Percentiles rank a stretch among this genome's conserved stretches.
Conservation (phyloP, 2,329 filamentous ascomycete genomes). For the Talaromyces sp. region DNA sequence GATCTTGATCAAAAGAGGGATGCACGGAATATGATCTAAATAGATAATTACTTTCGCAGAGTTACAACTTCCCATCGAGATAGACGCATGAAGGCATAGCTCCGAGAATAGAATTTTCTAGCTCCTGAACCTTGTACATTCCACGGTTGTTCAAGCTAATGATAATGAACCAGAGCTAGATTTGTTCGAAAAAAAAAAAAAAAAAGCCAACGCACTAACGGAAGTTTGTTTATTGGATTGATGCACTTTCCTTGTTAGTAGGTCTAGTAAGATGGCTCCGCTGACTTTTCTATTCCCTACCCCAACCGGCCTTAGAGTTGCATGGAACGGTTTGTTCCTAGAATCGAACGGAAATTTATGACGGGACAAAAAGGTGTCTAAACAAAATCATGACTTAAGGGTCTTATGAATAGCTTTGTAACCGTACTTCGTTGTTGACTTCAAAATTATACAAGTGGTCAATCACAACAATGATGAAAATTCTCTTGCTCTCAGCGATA, state of each 20-base stretch:
- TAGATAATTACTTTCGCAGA: neutral
- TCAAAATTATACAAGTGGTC: neutral
- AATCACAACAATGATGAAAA: neutral
- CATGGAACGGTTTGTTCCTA: neutral
- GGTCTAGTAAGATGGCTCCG: no score
- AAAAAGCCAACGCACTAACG: no score
- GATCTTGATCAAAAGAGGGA: neutral
- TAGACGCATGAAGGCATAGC: neutral
- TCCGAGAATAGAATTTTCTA: no score
- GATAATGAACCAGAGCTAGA: no score
- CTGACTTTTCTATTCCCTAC: neutral
- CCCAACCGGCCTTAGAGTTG: neutral
- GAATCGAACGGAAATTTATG: neutral
- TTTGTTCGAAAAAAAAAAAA: no score
- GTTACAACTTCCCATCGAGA: neutral
- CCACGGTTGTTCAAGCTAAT: no score
- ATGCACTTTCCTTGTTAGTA: no score
- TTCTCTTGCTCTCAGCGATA: neutral
- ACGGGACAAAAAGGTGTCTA: no score
- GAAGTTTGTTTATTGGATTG: no score
- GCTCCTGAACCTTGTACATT: no score
- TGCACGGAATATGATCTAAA: neutral
- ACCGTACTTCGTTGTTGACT: neutral
- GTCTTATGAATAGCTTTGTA: neutral
- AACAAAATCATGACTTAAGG: neutral